These are phyloP conservation scores for Saccharomycopsis capsularis DNA, from an alignment of 805 yeast species.

Conservation along the genomic window DNA sequence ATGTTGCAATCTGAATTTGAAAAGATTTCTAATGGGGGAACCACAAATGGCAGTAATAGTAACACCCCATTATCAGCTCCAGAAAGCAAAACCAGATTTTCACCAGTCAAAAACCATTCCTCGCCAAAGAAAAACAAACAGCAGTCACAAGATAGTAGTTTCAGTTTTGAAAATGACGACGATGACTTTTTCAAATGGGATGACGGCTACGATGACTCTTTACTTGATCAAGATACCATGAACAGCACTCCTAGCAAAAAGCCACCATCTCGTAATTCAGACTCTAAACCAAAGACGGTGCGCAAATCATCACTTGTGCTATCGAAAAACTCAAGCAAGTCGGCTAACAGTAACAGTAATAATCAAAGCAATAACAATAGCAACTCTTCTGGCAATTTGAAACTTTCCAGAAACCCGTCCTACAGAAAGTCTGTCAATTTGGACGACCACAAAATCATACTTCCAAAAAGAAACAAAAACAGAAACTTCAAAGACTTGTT, in stretches of 20 bases:
- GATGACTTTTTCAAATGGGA: conserved; percentile 12
- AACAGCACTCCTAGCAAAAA: conserved; percentile 1
- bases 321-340: background rate
- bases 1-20: conserved; percentile 22
- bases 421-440: conserved; percentile 13
- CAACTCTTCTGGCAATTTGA: background rate
- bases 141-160: background rate
- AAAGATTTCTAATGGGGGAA: conserved; percentile 17
- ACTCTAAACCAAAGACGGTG: background rate
- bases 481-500: conserved; percentile 7
- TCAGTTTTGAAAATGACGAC: background rate
- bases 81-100: background rate
- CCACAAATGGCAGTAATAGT: background rate
- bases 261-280: background rate
- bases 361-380: background rate
- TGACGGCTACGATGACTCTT: conserved; percentile 6
- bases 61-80: background rate
- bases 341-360: background rate
- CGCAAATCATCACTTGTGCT: conserved; percentile 1
- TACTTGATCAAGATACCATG: background rate
- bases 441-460: conserved; percentile 18
- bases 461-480: conserved; percentile 10
- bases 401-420: conserved; percentile 7
- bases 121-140: conserved; percentile 2
- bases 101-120: conserved; percentile 3